Conservation (phyloP, 1,284 basidiomycete species). For the Ceratobasidium sp. region DNA sequence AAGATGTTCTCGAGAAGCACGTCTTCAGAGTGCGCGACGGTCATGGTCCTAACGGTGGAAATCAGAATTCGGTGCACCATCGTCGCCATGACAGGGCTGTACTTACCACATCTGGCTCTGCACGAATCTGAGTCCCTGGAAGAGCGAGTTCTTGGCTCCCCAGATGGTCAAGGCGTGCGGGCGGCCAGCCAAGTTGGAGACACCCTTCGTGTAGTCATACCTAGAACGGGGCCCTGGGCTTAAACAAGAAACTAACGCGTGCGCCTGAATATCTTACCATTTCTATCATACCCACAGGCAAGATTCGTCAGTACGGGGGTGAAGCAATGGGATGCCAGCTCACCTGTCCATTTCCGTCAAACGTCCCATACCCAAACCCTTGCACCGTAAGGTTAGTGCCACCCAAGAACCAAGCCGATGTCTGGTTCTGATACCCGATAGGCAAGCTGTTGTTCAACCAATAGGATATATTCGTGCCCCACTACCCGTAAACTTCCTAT, state of each 20-base stretch:
- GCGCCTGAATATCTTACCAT: too few relatives aligned
- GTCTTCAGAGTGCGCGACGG: slow-evolving; percentile 53
- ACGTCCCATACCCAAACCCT: slow-evolving; percentile 52
- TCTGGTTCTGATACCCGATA: slow-evolving; percentile 53
- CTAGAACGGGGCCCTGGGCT: slow-evolving; percentile 49
- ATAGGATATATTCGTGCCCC: slow-evolving; percentile 50
- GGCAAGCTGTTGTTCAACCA: slow-evolving; percentile 51
- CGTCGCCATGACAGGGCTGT: too few relatives aligned
- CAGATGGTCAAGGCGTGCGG: slow-evolving; percentile 54
- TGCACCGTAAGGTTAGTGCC: slow-evolving; percentile 52
- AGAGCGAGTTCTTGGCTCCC: slow-evolving; percentile 53
- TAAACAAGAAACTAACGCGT: not conserved
- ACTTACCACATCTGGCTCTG: slow-evolving; percentile 56
- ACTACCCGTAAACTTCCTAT: slow-evolving; percentile 7
- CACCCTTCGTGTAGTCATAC: slow-evolving; percentile 55
- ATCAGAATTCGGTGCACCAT: too few relatives aligned
- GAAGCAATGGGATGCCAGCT: too few relatives aligned
- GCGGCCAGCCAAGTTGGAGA: slow-evolving; percentile 54
- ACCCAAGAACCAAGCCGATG: slow-evolving; percentile 51
- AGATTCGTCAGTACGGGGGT: too few relatives aligned
- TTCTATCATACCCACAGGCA: too few relatives aligned
- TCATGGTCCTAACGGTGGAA: slow-evolving; percentile 51
- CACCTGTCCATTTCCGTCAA: slow-evolving; percentile 54
- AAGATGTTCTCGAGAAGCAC: slow-evolving; percentile 55
- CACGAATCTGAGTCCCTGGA: slow-evolving; percentile 54